Evolutionary conservation across 805 yeast genomes (phyloP).

Genomic region (Cyberlindnera misumaiensis): DNA sequence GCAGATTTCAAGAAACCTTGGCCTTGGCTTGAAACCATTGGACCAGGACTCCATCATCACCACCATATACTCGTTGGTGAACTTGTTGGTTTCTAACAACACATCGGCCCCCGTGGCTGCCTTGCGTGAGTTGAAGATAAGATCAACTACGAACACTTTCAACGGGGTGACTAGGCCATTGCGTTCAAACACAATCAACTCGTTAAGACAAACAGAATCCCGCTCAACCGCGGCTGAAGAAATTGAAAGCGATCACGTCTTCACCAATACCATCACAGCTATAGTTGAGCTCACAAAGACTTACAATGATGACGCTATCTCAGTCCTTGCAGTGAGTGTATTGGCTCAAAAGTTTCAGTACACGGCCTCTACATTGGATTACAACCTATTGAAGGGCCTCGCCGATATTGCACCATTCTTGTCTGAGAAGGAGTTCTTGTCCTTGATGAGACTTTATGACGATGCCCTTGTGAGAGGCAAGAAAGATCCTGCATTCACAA

Average conservation of each 20-base stretch:
- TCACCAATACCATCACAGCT: conserved; percentile 63
- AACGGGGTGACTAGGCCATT: conserved; percentile 9
- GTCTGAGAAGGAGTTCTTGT: conserved; percentile 58
- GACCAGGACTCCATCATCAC: conserved; percentile 82
- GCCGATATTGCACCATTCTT: conserved; percentile 55
- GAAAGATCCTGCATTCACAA: conserved; percentile 31
- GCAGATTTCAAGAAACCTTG: conserved; percentile 50
- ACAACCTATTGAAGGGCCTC: conserved; percentile 52
- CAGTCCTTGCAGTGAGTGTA: conserved; percentile 72
- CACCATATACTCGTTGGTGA: conserved; percentile 76
- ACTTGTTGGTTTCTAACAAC: conserved; percentile 54
- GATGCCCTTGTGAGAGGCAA: conserved; percentile 40
- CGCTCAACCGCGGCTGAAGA: conserved; percentile 3
- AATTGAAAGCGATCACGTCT: conserved; percentile 26
- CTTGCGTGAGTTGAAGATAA: conserved; percentile 28
- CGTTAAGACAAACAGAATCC: conserved; percentile 6
- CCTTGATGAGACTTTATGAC: conserved; percentile 53
- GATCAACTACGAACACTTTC: conserved; percentile 20
- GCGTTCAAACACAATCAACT: conserved; percentile 19
- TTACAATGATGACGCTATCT: conserved; percentile 65
- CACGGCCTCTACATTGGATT: conserved; percentile 46
- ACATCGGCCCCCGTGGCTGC: conserved; percentile 32
- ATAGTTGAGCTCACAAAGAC: conserved; percentile 57
- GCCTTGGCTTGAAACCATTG: conserved; percentile 57
- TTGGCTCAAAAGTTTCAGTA: conserved; percentile 65